phyloP scores from a whole-genome alignment of 305 asterid species.

The Fraxinus sp. region DNA sequence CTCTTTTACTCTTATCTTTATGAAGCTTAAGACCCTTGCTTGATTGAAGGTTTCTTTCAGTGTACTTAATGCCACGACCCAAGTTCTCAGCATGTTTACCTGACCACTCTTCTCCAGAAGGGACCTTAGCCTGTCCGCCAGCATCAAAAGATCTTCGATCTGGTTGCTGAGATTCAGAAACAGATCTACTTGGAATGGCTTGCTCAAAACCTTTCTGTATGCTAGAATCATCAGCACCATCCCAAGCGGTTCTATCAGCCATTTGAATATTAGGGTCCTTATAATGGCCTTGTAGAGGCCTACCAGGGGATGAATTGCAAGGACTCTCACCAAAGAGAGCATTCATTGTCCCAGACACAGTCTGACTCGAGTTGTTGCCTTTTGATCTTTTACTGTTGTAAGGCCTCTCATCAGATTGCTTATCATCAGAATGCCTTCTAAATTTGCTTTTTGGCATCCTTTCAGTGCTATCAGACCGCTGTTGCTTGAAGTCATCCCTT shows the following conservation, averaged over 20 bases:
- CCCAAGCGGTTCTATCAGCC: slow-evolving; percentile 36
- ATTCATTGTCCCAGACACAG: slow-evolving; percentile 46
- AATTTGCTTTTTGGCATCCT: slow-evolving; percentile 46
- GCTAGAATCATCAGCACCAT: slow-evolving; percentile 43
- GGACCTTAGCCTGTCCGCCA: slow-evolving; percentile 38
- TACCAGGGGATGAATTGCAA: slow-evolving; percentile 51
- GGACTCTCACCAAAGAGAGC: slow-evolving; percentile 54
- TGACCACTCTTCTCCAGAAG: slow-evolving; percentile 47
- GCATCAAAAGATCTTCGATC: slow-evolving; percentile 47
- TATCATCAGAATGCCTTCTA: slow-evolving; percentile 56
- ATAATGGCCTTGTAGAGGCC: slow-evolving; percentile 42
- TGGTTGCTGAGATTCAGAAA: slow-evolving; percentile 50
- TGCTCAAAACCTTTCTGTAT: slow-evolving; percentile 43
- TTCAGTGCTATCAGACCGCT: slow-evolving; percentile 41
- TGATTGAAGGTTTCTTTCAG: slow-evolving; percentile 52
- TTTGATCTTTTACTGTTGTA: slow-evolving; percentile 52
- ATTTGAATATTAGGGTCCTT: slow-evolving; percentile 34
- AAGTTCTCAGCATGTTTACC: slow-evolving; percentile 47
- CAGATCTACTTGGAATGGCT: slow-evolving; percentile 37
- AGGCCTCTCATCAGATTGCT: slow-evolving; percentile 43
- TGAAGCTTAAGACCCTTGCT: slow-evolving; percentile 42
- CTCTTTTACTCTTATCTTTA: slow-evolving; percentile 44
- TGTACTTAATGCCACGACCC: slow-evolving; percentile 44
- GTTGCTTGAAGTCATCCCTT: slow-evolving; percentile 42
- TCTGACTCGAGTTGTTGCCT: slow-evolving; percentile 46